Evolutionary conservation across 2,329 filamentous ascomycete genomes (phyloP).

Genomic region (Verticillium isaacii): DNA sequence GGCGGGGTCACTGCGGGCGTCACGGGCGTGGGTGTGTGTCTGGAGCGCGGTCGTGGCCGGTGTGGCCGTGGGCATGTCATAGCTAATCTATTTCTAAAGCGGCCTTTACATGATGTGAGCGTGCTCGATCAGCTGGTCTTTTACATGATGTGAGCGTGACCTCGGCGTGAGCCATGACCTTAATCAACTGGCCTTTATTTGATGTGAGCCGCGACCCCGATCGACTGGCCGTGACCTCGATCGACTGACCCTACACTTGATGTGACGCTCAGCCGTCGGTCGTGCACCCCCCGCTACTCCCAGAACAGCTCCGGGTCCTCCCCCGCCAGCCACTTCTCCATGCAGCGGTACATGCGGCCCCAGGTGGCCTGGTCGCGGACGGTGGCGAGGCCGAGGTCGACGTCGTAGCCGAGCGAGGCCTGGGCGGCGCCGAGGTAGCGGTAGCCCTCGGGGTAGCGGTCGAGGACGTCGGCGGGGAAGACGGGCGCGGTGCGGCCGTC

Average conservation of each 20-base stretch:
- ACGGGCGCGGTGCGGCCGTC: slow-evolving; percentile 32
- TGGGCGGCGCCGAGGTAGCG: slow-evolving; percentile 41
- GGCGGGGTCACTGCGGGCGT: too few species aligned
- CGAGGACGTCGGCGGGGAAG: slow-evolving; percentile 32
- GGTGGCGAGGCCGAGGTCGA: slow-evolving; percentile 35
- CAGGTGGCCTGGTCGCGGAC: slow-evolving; percentile 27
- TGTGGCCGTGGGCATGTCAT: background rate
- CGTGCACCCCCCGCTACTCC: background rate
- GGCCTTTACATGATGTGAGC: too few species aligned
- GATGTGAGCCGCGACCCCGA: too few species aligned
- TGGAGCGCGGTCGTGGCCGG: background rate
- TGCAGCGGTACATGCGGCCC: slow-evolving; percentile 36
- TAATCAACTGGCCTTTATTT: too few species aligned
- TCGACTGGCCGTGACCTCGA: too few species aligned
- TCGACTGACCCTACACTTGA: too few species aligned
- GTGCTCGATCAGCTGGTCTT: too few species aligned
- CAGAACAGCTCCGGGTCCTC: slow-evolving; percentile 8
- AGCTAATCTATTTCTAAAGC: too few species aligned
- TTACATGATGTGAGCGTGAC: too few species aligned
- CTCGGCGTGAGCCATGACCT: too few species aligned
- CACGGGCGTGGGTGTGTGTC: background rate
- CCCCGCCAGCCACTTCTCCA: slow-evolving; percentile 34
- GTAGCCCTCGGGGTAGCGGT: slow-evolving; percentile 38
- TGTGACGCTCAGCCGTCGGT: too few species aligned
- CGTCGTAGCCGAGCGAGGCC: slow-evolving; percentile 36